Evolutionary conservation across 106 monocot genomes (phyloP).

Genomic region (Amphibolis antarctica): DNA sequence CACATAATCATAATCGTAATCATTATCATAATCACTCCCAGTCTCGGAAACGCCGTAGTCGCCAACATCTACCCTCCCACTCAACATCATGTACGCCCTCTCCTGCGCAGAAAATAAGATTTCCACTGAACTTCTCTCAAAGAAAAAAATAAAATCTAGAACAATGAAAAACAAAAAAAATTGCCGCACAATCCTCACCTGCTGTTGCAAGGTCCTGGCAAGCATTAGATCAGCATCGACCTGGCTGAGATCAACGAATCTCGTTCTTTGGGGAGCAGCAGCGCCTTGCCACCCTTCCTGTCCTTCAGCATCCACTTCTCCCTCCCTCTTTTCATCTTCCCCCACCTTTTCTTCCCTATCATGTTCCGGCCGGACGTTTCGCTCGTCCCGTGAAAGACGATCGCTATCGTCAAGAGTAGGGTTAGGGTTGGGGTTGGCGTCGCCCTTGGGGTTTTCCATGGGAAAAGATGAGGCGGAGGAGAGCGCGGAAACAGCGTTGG

Average conservation of each 20-base stretch:
- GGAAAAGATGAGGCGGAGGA: no score
- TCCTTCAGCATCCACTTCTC: neutral
- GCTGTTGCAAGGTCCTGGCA: constrained; percentile 80
- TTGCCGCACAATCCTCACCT: constrained; percentile 24
- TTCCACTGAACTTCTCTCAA: neutral
- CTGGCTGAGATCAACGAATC: constrained; percentile 78
- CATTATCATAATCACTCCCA: constrained; percentile 43
- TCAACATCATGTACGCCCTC: constrained; percentile 93
- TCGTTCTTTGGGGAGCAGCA: constrained; percentile 14
- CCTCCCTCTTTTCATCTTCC: neutral
- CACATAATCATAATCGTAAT: constrained; percentile 8
- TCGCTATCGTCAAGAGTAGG: no score
- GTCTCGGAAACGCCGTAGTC: constrained; percentile 27
- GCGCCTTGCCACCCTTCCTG: neutral
- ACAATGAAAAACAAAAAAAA: neutral
- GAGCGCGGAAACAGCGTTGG: no score
- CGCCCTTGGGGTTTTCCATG: no score
- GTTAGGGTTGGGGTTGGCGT: no score
- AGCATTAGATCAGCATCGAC: constrained; percentile 86
- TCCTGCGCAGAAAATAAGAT: constrained; percentile 36
- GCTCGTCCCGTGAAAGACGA: no score
- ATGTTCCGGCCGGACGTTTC: no score
- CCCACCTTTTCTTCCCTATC: neutral
- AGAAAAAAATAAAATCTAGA: constrained; percentile 1
- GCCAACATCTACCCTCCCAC: constrained; percentile 37